Evolutionary conservation across 2,329 filamentous ascomycete species (phyloP).

Genomic region (Harringtonia aguacate): DNA sequence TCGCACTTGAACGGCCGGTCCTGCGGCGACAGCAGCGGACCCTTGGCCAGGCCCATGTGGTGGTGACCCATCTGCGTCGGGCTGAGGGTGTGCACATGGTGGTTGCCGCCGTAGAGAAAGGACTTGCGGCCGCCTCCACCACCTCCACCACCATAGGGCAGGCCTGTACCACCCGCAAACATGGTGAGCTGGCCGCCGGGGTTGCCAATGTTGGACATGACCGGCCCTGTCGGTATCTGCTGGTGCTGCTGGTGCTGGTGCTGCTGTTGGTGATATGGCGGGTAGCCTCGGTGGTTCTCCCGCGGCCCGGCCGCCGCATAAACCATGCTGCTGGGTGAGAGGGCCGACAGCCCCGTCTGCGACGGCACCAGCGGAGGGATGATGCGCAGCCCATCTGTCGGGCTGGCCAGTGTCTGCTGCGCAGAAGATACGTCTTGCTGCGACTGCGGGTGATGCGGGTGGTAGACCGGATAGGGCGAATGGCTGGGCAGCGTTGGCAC

Average conservation of each 20-base stretch:
- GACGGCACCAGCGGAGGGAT: conserved; percentile 9
- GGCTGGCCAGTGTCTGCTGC: neutral
- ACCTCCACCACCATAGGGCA: conserved; percentile 7
- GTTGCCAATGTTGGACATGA: conserved; percentile 9
- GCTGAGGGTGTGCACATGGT: conserved; percentile 14
- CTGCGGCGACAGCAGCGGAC: conserved; percentile 34
- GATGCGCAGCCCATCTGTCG: conserved; percentile 1
- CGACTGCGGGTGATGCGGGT: neutral
- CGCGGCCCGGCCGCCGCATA: too few species aligned
- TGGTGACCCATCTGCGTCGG: conserved; percentile 5
- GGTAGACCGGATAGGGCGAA: neutral
- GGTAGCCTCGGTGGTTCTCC: conserved; percentile 3
- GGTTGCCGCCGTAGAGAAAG: conserved; percentile 8
- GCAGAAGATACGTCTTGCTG: neutral
- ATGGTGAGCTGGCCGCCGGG: conserved; percentile 7
- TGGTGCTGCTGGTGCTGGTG: too few species aligned
- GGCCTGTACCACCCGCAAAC: conserved; percentile 2
- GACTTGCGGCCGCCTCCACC: conserved; percentile 2
- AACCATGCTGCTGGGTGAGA: too few species aligned
- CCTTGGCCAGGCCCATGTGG: conserved; percentile 29
- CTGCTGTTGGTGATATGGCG: conserved; percentile 2
- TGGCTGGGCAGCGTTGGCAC: neutral
- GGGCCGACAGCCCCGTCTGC: conserved; percentile 4
- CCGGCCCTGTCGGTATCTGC: neutral
- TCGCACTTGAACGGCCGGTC: conserved; percentile 95